Conservation (phyloP, 2,329 filamentous ascomycete genomes). For the Ophiostoma ips region DNA sequence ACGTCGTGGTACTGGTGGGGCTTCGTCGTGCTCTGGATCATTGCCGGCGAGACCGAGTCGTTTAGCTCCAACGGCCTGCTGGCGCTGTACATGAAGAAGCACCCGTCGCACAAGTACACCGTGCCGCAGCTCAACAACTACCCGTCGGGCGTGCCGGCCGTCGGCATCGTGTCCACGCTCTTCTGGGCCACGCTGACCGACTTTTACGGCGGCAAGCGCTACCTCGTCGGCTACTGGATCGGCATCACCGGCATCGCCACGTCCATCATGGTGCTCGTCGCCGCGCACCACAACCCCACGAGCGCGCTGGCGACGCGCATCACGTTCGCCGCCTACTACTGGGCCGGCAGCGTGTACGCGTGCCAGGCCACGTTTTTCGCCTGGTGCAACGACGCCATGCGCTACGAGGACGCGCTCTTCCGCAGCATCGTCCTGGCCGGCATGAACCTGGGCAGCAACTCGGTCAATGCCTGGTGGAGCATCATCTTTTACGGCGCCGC, state of each 20-base stretch:
- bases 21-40: conserved; percentile 53
- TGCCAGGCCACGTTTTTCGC: conserved; percentile 64
- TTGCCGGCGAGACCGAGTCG: conserved; percentile 58
- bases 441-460: conserved; percentile 58
- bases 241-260: conserved; percentile 49
- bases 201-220: conserved; percentile 46
- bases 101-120: conserved; percentile 29
- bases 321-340: conserved; percentile 55
- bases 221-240: conserved; percentile 54
- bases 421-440: conserved; percentile 54
- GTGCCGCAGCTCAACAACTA: conserved; percentile 41
- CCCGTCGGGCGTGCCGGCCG: conserved; percentile 40
- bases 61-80: conserved; percentile 51
- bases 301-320: conserved; percentile 30
- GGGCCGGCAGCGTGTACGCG: conserved; percentile 55
- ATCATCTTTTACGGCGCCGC: conserved; percentile 56
- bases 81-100: conserved; percentile 34
- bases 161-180: conserved; percentile 45
- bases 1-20: conserved; percentile 52
- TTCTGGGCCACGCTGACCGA: conserved; percentile 60
- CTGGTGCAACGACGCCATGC: conserved; percentile 59
- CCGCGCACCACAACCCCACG: conserved; percentile 27
- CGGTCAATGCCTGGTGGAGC: conserved; percentile 60
- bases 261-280: conserved; percentile 45
- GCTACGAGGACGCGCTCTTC: conserved; percentile 47